Evolutionary conservation across 2,329 filamentous ascomycete species (phyloP).

Genomic region (Sporothrix brunneoviolacea): DNA sequence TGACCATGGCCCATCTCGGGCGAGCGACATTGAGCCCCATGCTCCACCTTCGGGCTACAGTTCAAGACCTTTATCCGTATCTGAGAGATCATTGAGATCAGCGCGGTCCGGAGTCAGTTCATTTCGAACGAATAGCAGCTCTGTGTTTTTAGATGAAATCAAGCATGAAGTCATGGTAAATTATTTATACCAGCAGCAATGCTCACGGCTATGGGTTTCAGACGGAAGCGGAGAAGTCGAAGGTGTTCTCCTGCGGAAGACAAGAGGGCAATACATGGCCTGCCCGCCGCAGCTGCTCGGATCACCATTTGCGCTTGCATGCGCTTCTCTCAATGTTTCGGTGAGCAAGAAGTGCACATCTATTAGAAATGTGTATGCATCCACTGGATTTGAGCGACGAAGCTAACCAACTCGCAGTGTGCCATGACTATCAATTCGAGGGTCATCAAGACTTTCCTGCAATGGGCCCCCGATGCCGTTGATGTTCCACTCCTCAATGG

Average conservation of each 20-base stretch:
- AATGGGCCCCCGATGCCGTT: conserved; percentile 64
- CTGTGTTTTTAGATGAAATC: conserved; percentile 60
- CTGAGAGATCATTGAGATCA: conserved; percentile 39
- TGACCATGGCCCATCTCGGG: conserved; percentile 11
- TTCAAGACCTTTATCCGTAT: conserved; percentile 48
- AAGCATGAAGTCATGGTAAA: conserved; percentile 80
- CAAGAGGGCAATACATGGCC: conserved; percentile 62
- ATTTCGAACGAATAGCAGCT: conserved; percentile 40
- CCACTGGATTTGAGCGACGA: not conserved
- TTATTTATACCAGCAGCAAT: conserved; percentile 75
- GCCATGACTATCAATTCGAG: conserved; percentile 77
- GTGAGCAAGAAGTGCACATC: no score
- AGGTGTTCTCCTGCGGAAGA: conserved; percentile 65
- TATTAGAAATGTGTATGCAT: not conserved
- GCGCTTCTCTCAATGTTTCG: conserved; percentile 64
- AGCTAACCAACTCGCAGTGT: conserved; percentile 42
- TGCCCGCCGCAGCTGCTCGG: conserved; percentile 59
- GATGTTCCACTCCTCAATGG: conserved; percentile 72
- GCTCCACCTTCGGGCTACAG: conserved; percentile 27
- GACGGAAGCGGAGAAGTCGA: conserved; percentile 62
- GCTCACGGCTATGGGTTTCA: conserved; percentile 65
- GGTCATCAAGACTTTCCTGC: conserved; percentile 70
- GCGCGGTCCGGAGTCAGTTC: conserved; percentile 31
- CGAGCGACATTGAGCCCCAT: not conserved
- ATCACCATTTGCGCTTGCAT: conserved; percentile 58